Evolutionary conservation across 2,329 filamentous ascomycete genomes (phyloP).

Genomic region (Cladosporium colombiae): DNA sequence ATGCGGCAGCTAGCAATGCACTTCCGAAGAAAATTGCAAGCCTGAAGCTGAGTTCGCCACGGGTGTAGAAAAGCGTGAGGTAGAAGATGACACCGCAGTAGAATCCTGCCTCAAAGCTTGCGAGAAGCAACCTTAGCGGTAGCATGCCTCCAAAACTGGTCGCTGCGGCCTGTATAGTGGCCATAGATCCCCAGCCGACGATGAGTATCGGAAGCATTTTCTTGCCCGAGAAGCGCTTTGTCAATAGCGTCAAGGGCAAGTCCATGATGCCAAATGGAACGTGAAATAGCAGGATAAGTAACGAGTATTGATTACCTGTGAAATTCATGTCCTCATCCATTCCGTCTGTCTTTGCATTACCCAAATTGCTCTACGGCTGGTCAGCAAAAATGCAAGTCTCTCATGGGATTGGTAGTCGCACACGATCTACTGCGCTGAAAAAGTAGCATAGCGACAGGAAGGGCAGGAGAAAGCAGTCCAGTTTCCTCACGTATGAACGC

Average conservation of each 20-base stretch:
- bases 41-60: conserved; percentile 46
- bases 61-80: conserved; percentile 52
- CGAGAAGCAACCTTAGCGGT: conserved; percentile 52
- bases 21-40: conserved; percentile 49
- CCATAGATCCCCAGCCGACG: conserved; percentile 52
- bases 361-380: conserved; percentile 45
- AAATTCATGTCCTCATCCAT: conserved; percentile 48
- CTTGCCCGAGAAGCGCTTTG: conserved; percentile 49
- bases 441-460: conserved; percentile 48
- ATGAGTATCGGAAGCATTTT: conserved; percentile 47
- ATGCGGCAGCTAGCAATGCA: conserved; percentile 44
- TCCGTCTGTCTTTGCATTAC: conserved; percentile 55
- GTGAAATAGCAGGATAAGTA: conserved; percentile 54
- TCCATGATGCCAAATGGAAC: conserved; percentile 54
- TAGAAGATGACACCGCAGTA: conserved; percentile 58
- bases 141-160: conserved; percentile 53
- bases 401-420: neutral
- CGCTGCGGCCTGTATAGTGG: conserved; percentile 51
- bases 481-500: conserved; percentile 14
- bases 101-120: conserved; percentile 55
- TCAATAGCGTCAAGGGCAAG: conserved; percentile 52
- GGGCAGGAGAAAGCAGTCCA: conserved; percentile 48
- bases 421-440: conserved; percentile 33
- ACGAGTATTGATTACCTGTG: conserved; percentile 45
- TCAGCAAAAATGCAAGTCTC: neutral